Conservation (phyloP, 1,284 basidiomycete species). For the Exobasidium rhododendri region DNA sequence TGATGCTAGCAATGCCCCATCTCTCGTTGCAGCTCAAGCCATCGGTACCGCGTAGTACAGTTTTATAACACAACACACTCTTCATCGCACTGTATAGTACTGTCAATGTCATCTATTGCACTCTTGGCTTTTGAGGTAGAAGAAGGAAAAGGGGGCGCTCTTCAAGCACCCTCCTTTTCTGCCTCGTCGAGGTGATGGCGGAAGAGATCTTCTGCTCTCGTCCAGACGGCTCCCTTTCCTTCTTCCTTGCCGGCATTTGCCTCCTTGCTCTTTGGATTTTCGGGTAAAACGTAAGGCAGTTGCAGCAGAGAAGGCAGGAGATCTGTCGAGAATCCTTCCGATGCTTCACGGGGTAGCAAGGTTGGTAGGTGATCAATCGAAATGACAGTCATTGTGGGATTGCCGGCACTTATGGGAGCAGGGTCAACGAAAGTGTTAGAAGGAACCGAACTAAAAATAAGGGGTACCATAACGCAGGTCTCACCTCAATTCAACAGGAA, state of each 20-base stretch:
- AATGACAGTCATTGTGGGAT: conserved; percentile 69
- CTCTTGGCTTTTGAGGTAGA: no score
- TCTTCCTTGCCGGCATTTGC: conserved; percentile 33
- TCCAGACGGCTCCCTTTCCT: conserved; percentile 67
- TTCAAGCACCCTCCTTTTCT: conserved; percentile 27
- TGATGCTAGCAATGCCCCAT: conserved; percentile 2
- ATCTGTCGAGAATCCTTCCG: conserved; percentile 90
- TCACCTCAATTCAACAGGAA: conserved; percentile 63
- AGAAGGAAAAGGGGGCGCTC: no score
- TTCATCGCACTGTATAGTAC: background rate
- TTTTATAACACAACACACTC: background rate
- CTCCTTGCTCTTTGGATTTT: conserved; percentile 14
- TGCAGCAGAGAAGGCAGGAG: conserved; percentile 70
- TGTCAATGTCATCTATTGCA: background rate
- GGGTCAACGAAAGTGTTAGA: no score
- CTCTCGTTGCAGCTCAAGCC: background rate
- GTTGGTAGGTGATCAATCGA: conserved; percentile 98
- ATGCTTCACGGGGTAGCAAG: conserved; percentile 88
- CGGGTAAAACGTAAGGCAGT: conserved; percentile 31
- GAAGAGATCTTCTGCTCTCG: conserved; percentile 82
- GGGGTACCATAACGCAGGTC: no score
- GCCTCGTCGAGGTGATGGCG: conserved; percentile 66
- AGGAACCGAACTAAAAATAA: no score
- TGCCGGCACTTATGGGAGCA: conserved; percentile 22
- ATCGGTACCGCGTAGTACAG: background rate